Base-by-base conservation (phyloP, 2,329 filamentous ascomycete genomes). In the Huntiella abstrusa region DNA sequence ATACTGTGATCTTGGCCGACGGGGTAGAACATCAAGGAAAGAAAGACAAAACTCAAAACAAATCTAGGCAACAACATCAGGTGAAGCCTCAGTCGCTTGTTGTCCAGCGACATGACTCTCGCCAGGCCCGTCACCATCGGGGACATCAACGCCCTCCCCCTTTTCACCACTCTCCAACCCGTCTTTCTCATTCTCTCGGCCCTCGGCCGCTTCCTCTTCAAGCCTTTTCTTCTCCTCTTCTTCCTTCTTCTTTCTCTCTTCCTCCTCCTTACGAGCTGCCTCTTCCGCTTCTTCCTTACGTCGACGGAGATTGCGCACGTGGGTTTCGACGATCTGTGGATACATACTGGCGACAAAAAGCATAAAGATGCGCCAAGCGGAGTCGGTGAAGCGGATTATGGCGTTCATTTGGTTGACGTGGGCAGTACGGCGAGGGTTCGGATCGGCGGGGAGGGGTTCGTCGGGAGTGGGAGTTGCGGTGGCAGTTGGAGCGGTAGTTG, bases 341-440 rank as follows among this genome's bases (percentile, higher is more conserved):
- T 75, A 73, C 50, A 80, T 68, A 55, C 76, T 80, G 15, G 76
- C 76, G 16, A 80, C 61, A 54, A 80, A 80, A 17, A 80, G 62
- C 12, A 80, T 65, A 0, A 71, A 65, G 13, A 74, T 70, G 51
- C 76, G 68, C 58, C 80, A 75, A 4, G 70, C 40, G 5, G 41
- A 16, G 15, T 42, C 28, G 10, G 39, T 58, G 47, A 71, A 68
- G 43, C 66, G 58, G 50, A 67, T 55, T 4, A 74, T 53, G 67
- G 71, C 69, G 41, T 63, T 64, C 6, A 61, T 62, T 51, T 74
- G 69, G 2, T 58, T 58, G 12, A 60, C 53, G 47, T 64, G 61
- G 32, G 63, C 64, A 51, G 65, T 59, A 37, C 64, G 2, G 73
- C 75, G 48, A 67, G 62, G 34, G 69, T 62, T 63, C 66, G 1